These are phyloP conservation scores for Pisolithus orientalis DNA, from an alignment of 768 basidiomycete genomes.

Conservation along the genomic window DNA sequence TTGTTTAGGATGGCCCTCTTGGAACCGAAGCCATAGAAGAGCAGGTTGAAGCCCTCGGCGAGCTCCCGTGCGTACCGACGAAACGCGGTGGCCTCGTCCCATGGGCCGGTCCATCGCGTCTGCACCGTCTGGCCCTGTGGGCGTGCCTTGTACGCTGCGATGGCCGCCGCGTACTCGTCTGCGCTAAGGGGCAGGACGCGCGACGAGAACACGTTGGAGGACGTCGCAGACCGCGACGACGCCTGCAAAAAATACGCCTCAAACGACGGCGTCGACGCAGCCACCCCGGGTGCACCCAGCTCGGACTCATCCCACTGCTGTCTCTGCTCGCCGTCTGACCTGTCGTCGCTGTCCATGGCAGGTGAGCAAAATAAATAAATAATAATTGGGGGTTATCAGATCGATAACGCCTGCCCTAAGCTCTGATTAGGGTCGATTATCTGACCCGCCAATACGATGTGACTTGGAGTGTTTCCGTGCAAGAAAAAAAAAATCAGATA, in stretches of 20 bases:
- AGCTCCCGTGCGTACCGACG: slow-evolving; percentile 66
- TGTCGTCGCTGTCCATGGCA: slow-evolving; percentile 20
- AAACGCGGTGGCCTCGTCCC: slow-evolving; percentile 33
- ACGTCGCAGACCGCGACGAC: slow-evolving; percentile 62
- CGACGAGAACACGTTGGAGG: slow-evolving; percentile 71
- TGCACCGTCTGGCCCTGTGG: slow-evolving; percentile 1
- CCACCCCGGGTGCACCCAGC: slow-evolving; percentile 5
- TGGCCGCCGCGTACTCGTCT: slow-evolving; percentile 47
- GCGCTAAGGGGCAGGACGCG: slow-evolving; percentile 65
- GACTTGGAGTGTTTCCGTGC: slow-evolving; percentile 16
- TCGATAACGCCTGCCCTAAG: slow-evolving; percentile 27
- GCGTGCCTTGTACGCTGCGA: slow-evolving; percentile 21
- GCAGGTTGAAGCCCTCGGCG: slow-evolving; percentile 76
- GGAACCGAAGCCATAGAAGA: slow-evolving; percentile 87
- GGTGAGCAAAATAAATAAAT: slow-evolving; percentile 6
- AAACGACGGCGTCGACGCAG: slow-evolving; percentile 47
- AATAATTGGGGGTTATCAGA: slow-evolving; percentile 8
- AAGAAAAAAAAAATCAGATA: slow-evolving; percentile 4
- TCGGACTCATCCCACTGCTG: slow-evolving; percentile 4
- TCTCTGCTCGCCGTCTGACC: slow-evolving; percentile 23
- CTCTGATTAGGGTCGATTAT: slow-evolving; percentile 6
- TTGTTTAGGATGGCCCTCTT: slow-evolving; percentile 73
- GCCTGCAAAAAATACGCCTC: slow-evolving; percentile 80
- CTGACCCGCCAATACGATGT: slow-evolving; percentile 1
- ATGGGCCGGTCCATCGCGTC: slow-evolving; percentile 17